phyloP scores from a whole-genome alignment of 805 yeast genomes.

The Blastobotrys americana region DNA sequence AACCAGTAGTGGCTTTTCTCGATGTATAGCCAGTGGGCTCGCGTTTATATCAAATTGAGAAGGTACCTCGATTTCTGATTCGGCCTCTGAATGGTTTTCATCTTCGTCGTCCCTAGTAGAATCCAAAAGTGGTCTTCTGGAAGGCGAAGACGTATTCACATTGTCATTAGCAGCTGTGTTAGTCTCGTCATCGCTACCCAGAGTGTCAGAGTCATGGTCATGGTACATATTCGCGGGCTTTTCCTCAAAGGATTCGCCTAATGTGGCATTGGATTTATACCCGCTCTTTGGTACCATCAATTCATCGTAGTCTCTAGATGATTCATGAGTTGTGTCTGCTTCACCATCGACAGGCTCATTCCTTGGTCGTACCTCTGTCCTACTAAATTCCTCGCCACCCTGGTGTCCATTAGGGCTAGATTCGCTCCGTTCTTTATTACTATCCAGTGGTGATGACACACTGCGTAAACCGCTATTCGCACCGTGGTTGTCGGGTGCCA shows the following conservation, averaged over 20 bases:
- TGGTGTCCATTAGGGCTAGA: too few species aligned
- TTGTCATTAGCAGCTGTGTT: not conserved
- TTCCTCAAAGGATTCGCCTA: too few species aligned
- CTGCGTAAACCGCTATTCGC: too few species aligned
- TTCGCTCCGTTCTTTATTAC: too few species aligned
- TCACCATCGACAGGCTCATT: too few species aligned
- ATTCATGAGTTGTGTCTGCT: constrained; percentile 1
- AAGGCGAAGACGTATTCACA: not conserved
- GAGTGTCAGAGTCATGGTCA: not conserved
- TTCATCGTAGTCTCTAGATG: constrained; percentile 2
- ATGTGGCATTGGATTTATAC: not conserved
- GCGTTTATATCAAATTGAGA: not conserved
- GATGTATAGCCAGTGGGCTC: not conserved
- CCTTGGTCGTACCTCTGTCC: too few species aligned
- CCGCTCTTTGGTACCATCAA: not conserved
- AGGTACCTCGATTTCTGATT: not conserved
- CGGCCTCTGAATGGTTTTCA: not conserved
- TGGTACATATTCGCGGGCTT: too few species aligned
- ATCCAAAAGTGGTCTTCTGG: not conserved
- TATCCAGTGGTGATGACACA: not conserved
- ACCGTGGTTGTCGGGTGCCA: not conserved
- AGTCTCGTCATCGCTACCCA: not conserved
- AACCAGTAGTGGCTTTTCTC: not conserved
- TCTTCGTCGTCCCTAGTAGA: not conserved
- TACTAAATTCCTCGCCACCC: too few species aligned